Percentiles rank a stretch among this genome's conserved stretches.
Evolutionary conservation across 2,329 filamentous ascomycete species (phyloP).

Genomic region (Colletotrichum tofieldiae): DNA sequence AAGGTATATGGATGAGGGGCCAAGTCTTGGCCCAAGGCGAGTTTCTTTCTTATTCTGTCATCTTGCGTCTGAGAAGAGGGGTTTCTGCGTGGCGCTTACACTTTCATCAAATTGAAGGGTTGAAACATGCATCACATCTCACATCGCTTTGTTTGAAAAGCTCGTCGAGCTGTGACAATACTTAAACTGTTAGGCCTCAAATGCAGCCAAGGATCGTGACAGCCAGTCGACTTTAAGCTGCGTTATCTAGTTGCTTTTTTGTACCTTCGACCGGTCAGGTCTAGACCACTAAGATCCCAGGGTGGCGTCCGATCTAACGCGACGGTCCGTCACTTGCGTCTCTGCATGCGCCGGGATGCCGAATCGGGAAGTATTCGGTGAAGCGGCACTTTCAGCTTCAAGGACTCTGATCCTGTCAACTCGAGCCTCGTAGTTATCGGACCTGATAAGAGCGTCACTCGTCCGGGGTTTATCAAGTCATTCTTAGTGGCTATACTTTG

Average conservation of each 20-base stretch:
- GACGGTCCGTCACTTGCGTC: no score
- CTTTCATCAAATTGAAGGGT: no score
- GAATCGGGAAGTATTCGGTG: not conserved
- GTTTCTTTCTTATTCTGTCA: not conserved
- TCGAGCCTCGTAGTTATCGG: not conserved
- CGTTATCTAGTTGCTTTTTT: not conserved
- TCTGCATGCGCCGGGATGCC: not conserved
- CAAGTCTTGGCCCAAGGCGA: not conserved
- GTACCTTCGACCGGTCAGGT: not conserved
- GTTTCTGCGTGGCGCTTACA: not conserved
- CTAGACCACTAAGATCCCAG: not conserved
- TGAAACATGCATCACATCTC: no score
- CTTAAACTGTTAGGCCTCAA: no score
- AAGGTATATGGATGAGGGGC: not conserved
- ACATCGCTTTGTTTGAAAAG: no score
- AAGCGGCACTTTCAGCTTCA: not conserved
- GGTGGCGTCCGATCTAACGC: not conserved
- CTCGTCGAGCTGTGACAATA: no score
- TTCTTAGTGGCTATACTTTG: not conserved
- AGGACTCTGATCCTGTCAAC: no score
- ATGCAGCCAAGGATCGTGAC: constrained; percentile 8
- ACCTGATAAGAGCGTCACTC: not conserved
- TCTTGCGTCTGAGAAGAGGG: not conserved
- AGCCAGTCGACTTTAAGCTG: not conserved
- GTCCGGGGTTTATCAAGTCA: not conserved